Conservation (phyloP, 257 asterid genomes). For the Salvia splendens region DNA sequence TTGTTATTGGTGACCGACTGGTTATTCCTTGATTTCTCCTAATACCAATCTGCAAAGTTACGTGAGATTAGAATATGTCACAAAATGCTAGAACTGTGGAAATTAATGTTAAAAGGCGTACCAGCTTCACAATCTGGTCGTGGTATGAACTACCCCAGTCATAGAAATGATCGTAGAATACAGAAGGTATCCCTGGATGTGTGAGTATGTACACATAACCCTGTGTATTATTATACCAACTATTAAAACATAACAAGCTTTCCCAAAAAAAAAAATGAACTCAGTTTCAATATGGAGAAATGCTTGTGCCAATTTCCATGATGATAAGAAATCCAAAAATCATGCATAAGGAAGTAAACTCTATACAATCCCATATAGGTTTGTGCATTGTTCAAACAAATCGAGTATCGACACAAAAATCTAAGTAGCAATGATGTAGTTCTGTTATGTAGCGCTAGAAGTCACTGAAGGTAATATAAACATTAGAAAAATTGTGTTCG, state of each 20-base stretch:
- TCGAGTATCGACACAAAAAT: not conserved
- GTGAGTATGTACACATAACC: conserved; percentile 88
- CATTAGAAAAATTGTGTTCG: not conserved
- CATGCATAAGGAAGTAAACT: not conserved
- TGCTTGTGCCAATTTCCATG: not conserved
- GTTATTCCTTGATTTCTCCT: conserved; percentile 63
- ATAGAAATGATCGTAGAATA: conserved; percentile 86
- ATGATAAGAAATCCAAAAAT: not conserved
- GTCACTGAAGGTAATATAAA: not conserved
- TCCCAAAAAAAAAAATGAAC: not conserved
- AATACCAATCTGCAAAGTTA: conserved; percentile 56
- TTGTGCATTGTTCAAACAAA: not conserved
- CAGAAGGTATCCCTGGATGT: conserved; percentile 86
- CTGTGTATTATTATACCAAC: conserved; percentile 40
- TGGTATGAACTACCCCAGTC: conserved; percentile 68
- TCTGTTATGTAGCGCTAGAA: not conserved
- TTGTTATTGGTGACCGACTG: conserved; percentile 70
- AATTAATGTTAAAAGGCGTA: conserved; percentile 31
- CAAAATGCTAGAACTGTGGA: not conserved
- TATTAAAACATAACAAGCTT: conserved; percentile 13
- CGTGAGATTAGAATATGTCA: conserved; percentile 2
- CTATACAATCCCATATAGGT: not conserved
- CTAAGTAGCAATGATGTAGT: not conserved
- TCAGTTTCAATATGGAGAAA: not conserved
- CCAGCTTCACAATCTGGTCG: conserved; percentile 86